Percentiles rank a stretch among this genome's conserved stretches.
phyloP scores from a whole-genome alignment of 768 basidiomycete species.

The Amyloporia xantha region DNA sequence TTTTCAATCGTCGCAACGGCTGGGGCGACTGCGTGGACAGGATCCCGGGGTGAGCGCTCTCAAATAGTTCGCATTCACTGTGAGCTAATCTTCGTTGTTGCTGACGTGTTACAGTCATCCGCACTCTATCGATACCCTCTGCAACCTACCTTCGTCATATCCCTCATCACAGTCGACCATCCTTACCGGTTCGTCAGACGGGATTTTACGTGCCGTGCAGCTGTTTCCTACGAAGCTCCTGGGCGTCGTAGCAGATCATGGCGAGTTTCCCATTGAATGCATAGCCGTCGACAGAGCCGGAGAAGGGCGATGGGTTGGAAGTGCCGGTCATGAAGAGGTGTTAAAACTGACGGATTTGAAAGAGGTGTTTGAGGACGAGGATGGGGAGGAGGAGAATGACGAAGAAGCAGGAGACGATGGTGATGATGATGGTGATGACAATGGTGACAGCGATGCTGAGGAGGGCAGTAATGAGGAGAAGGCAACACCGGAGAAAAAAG shows the following conservation, averaged over 20 bases:
- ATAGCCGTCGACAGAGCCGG: conserved; percentile 57
- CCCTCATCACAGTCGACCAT: conserved; percentile 59
- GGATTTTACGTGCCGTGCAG: conserved; percentile 75
- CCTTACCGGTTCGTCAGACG: conserved; percentile 89
- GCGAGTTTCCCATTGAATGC: conserved; percentile 87
- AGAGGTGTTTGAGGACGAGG: conserved; percentile 61
- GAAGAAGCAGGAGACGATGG: conserved; percentile 28
- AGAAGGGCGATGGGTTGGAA: conserved; percentile 81
- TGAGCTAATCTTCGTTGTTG: not conserved
- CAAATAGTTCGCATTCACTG: not conserved
- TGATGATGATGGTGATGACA: conserved; percentile 22
- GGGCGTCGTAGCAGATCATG: conserved; percentile 88
- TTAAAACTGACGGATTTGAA: conserved; percentile 81
- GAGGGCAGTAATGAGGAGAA: conserved; percentile 27
- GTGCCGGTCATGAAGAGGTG: conserved; percentile 85
- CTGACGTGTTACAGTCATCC: conserved; percentile 57
- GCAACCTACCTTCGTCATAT: conserved; percentile 57
- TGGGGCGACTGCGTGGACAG: conserved; percentile 93
- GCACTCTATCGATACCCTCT: conserved; percentile 83
- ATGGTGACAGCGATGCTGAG: conserved; percentile 18
- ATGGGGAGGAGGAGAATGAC: conserved; percentile 28
- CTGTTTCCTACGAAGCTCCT: conserved; percentile 85
- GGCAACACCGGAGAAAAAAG: conserved; percentile 21
- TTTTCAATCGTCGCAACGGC: conserved; percentile 83
- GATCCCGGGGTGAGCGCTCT: conserved; percentile 69